These are phyloP conservation scores for Suhomyces sp. DNA, from an alignment of 805 yeast species.

Conservation along the genomic window DNA sequence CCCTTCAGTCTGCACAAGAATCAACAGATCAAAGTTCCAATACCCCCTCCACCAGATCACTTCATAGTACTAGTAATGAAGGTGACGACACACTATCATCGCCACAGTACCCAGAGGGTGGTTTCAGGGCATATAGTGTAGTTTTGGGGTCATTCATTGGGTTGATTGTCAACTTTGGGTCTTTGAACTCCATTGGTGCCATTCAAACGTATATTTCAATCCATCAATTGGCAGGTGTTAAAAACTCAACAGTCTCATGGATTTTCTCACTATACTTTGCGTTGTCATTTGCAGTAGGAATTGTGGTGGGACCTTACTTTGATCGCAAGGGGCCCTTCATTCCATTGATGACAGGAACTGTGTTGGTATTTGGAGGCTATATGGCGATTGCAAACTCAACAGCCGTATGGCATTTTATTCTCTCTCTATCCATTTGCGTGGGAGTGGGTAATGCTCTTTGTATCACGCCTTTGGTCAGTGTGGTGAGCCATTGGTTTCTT, in stretches of 20 bases:
- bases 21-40: too few species aligned
- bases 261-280: slow-evolving; percentile 38
- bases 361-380: slow-evolving; percentile 17
- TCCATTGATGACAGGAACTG: slow-evolving; percentile 15
- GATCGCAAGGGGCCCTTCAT: slow-evolving; percentile 18
- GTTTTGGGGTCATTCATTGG: slow-evolving; percentile 43
- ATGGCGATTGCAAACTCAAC: slow-evolving; percentile 19
- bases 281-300: slow-evolving; percentile 27
- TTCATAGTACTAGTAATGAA: neutral
- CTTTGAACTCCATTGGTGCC: slow-evolving; percentile 38
- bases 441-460: slow-evolving; percentile 23
- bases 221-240: slow-evolving; percentile 31
- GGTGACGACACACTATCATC: too few species aligned
- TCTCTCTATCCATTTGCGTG: slow-evolving; percentile 19
- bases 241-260: slow-evolving; percentile 38
- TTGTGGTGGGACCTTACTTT: slow-evolving; percentile 22
- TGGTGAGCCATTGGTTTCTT: slow-evolving; percentile 23
- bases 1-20: too few species aligned
- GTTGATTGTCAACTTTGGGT: slow-evolving; percentile 36
- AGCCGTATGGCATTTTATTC: slow-evolving; percentile 20
- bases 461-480: slow-evolving; percentile 22
- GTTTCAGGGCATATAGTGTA: slow-evolving; percentile 21
- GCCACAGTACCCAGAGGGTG: slow-evolving; percentile 33
- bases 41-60: too few species aligned
- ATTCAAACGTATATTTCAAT: slow-evolving; percentile 38